Base-by-base conservation (phyloP, 2,329 filamentous ascomycete species). In the Thelonectria blattea region DNA sequence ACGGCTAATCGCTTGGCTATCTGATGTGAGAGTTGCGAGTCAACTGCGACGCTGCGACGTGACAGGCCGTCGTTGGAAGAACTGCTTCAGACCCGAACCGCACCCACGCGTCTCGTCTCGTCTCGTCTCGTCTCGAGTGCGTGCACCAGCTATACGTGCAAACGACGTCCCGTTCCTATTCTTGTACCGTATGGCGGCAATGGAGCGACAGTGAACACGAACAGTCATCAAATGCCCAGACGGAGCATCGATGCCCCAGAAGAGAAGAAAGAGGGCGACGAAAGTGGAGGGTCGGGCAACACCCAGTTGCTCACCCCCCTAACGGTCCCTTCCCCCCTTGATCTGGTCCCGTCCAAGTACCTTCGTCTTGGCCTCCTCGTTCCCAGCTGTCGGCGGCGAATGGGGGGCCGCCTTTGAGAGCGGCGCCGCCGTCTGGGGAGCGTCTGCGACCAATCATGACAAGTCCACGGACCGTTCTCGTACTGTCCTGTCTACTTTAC, bases 391-490 rank as follows among this genome's bases (percentile, higher is more conserved):
- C 50, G 47, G 56, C 56, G 52, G 52, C 58, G 42, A 56, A 51
- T 56, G 41, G 43, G 17, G 41, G 27, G 27, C 8, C 42, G 58
- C 39, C 48, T 48, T 43, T 60, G 52, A 24, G 58, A 42, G 52
- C 48, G 58, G 58, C 42, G 52, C 18, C 46, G 57, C 57, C 58
- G 48, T 24, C 32, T 37, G 47, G 52, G 46, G 22, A 41, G 22
- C 32, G 3, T n/a, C 48, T 18, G 24, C 15, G 48, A 18, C 58
- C 58, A 60, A 60, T 60, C 48, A 60, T 27, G 18, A 22, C 6
- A n/a, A 11, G 48, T 32, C 48, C 48, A 27, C 34, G 46, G 20
- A 18, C 32, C 17, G 42, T 48, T 60, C 52, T 52, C 48, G 58
- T 47, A 52, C 52, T n/a, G 52, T 47, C 32, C 24, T 24, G 10